Evolutionary conservation across 768 basidiomycete genomes (phyloP).

Genomic region (Sporobolomyces pararoseus): DNA sequence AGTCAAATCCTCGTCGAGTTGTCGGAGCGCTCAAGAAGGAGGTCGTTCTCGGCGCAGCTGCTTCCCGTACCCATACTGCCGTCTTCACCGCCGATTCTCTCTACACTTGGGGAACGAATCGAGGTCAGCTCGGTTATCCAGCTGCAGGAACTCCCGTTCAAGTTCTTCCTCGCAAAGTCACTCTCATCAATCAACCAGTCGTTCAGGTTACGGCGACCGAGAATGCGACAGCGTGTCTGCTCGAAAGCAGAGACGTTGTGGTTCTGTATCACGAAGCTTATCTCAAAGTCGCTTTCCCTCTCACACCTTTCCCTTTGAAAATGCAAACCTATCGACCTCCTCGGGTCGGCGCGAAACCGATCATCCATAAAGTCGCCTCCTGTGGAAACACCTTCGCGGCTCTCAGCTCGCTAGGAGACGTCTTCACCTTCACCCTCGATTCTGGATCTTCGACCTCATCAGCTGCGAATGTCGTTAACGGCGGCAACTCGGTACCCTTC

Average conservation of each 20-base stretch:
- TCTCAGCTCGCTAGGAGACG: slow-evolving; percentile 78
- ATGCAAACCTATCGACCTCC: slow-evolving; percentile 77
- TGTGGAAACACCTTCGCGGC: slow-evolving; percentile 79
- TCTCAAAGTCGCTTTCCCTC: slow-evolving; percentile 76
- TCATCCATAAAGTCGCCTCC: slow-evolving; percentile 71
- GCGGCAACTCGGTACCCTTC: background rate
- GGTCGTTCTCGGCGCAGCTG: slow-evolving; percentile 71
- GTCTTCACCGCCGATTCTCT: slow-evolving; percentile 61
- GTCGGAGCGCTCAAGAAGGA: slow-evolving; percentile 73
- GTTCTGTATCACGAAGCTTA: slow-evolving; percentile 73
- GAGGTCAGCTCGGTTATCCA: slow-evolving; percentile 73
- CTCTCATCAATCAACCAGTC: slow-evolving; percentile 68
- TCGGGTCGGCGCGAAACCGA: slow-evolving; percentile 64
- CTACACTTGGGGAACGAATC: slow-evolving; percentile 79
- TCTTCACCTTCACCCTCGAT: slow-evolving; percentile 69
- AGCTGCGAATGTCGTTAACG: background rate
- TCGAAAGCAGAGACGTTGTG: slow-evolving; percentile 73
- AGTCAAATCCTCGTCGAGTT: slow-evolving; percentile 70
- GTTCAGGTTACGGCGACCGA: slow-evolving; percentile 73
- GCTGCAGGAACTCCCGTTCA: slow-evolving; percentile 44
- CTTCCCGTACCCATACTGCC: slow-evolving; percentile 77
- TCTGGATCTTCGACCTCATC: slow-evolving; percentile 42
- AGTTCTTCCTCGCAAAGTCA: slow-evolving; percentile 60
- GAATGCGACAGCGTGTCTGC: slow-evolving; percentile 71
- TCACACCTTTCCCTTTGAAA: slow-evolving; percentile 69